A percentile compares a stretch with the other conserved stretches of the same genome.
Conservation (phyloP, 345 rosid genomes). For the Schrenkiella parvula region DNA sequence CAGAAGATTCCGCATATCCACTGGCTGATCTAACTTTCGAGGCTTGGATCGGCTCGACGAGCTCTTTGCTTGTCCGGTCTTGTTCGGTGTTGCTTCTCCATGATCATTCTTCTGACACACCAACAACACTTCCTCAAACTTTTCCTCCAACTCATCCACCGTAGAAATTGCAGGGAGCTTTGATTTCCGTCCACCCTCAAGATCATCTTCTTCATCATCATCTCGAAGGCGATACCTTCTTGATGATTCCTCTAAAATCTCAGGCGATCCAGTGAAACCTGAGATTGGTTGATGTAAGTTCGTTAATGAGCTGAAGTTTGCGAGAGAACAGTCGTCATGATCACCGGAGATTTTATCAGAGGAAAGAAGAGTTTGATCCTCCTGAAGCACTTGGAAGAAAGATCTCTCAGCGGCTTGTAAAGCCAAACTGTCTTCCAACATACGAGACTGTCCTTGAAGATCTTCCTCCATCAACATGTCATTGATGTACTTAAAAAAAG, state of each 20-base stretch:
- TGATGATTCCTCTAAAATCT: not conserved
- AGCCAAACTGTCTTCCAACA: conserved; percentile 73
- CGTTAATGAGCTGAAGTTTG: conserved; percentile 8
- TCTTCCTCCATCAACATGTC: conserved; percentile 90
- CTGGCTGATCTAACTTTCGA: conserved; percentile 5
- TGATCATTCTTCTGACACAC: conserved; percentile 11
- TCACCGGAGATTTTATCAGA: not conserved
- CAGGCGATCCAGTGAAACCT: not conserved
- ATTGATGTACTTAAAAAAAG: conserved; percentile 58
- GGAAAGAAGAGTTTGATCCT: conserved; percentile 43
- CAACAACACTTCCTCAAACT: conserved; percentile 25
- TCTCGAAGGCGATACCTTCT: conserved; percentile 19
- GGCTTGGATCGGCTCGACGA: not conserved
- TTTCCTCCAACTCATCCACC: conserved; percentile 17
- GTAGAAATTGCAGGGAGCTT: conserved; percentile 27
- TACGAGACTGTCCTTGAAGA: conserved; percentile 55
- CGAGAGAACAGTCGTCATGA: conserved; percentile 16
- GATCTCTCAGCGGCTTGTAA: conserved; percentile 84
- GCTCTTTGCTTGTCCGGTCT: not conserved
- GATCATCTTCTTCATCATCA: conserved; percentile 26
- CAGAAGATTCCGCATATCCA: conserved; percentile 27
- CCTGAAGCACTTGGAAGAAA: conserved; percentile 58
- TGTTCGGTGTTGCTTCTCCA: not conserved
- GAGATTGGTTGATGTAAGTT: conserved; percentile 11
- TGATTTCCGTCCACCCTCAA: not conserved